Base-by-base conservation (phyloP, 1,139 yeast species). In the Debaryomycetaceae sp. region DNA sequence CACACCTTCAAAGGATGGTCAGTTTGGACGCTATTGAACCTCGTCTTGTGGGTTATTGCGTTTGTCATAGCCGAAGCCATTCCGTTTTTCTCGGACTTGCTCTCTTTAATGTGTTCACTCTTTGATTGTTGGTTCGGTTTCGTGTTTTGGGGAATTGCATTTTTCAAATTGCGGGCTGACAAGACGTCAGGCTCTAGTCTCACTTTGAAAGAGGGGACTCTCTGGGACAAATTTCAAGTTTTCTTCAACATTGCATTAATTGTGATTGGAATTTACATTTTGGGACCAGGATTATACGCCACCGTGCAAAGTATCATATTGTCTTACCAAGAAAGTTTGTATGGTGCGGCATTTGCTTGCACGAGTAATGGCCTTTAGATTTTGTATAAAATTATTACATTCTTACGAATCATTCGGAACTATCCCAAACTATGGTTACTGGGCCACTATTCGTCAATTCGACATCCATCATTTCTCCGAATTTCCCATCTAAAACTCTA, bases 391-490 rank as follows among this genome's bases (percentile, higher is more conserved):
- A 22, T 31, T 14, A 22, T 17, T 4, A 17, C 20, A 34, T 20
- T 39, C 47, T 50, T 23, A 50, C 27, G 7, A 44, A 42, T 11
- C 50, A 36, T 41, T 73, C 78, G 44, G 62, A 72, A 1, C 93
- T 83, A 55, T 85, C 91, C 74, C 83, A 81, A 27, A 81, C 76
- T 27, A 86, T 80, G 0, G 95, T 85, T 6, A 84, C 88, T 0
- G 93, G 95, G 5, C 95, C 95, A 53, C 91, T 97, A 57, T 93
- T 93, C 14, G 84, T 81, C 45, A 91, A 65, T 2, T 78, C 76
- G 13, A 93, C 97, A 51, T 88, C 96, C 99, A 93, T 93, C 96
- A 91, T 87, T 6, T 95, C 98, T 0, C 98, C 99, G 63, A 93
- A 93, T 45, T 80, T 75, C 1, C 99, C 99, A 56, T 89, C 97